Evolutionary conservation across 2,329 filamentous ascomycete genomes (phyloP), one percentile per base, ranked within the genome.

Genomic region (Epichloe hybrida): DNA sequence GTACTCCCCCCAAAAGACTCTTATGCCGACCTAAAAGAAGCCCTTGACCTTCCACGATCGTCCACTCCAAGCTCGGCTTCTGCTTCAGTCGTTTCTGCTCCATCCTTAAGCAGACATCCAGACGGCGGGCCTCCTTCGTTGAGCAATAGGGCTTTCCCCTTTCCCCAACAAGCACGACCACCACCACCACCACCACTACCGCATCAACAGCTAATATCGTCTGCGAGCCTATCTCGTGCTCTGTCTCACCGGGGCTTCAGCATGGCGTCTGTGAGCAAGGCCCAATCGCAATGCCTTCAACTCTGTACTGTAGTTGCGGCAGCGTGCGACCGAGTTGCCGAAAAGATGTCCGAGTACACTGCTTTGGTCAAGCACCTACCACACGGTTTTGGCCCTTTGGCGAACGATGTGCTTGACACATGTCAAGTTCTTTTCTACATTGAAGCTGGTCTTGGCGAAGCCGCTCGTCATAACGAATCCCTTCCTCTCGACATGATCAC

Each of bases 401-500:
- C 82, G 9, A 74, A 76, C 54, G 80, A 83, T 55, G 84, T 86
- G 59, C 73, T 87, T 52, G 81, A 85, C 51, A 77, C 80, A 5
- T 83, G 78, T 61, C 75, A 80, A 50, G 76, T 81, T 41, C 69
- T 86, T 41, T 84, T 81, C 71, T 76, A 79, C n/a, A 80, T 86
- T 54, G 81, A 85, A 63, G 75, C 79, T 21, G 83, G 83, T 5
- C 71, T 86, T 49, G 64, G 67, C n/a, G 75, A 80, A 57, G 74
- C 71, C 43, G 64, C 70, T 34, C 70, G 72, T 40, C 72, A 70
- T 20, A 66, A 69, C 15, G 75, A 77, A 55, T 67, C 71, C 15
- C 72, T 85, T 17, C 79, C 82, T 0, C 58, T 66, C 4, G 81
- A 85, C 50, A 76, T 84, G 63, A 70, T 77, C 34, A 66, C 72